Evolutionary conservation across 2,329 filamentous ascomycete species (phyloP).

Genomic region (Colletotrichum kahawae): DNA sequence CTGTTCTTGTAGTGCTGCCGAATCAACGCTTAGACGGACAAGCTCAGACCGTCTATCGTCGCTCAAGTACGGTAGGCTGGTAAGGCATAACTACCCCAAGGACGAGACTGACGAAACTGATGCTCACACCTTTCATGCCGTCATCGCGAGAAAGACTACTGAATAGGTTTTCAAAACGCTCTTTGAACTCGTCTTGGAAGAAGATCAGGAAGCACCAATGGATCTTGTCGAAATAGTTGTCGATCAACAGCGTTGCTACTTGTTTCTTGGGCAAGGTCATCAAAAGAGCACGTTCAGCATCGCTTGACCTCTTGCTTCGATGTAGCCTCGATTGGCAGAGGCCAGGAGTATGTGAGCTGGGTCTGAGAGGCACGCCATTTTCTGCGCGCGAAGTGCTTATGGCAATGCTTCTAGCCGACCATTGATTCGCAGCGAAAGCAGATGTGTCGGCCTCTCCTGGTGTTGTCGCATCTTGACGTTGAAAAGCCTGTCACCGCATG

Average conservation of each 20-base stretch:
- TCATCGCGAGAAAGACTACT: background rate
- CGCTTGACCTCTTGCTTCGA: background rate
- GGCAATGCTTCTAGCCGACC: background rate
- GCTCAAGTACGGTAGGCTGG: background rate
- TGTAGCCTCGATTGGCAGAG: background rate
- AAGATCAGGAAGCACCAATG: conserved; percentile 45
- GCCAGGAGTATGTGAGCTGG: background rate
- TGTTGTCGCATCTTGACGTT: background rate
- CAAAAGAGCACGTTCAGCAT: background rate
- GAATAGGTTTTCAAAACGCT: conserved; percentile 16
- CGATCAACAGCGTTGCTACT: conserved; percentile 24
- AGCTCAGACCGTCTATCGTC: background rate
- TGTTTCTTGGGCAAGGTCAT: background rate
- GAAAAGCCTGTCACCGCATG: background rate
- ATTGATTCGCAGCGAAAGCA: background rate
- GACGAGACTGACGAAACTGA: background rate
- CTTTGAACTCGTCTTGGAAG: conserved; percentile 35
- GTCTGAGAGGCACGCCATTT: background rate
- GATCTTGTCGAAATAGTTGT: conserved; percentile 41
- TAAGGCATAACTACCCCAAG: background rate
- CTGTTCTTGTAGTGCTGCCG: background rate
- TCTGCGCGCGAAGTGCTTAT: background rate
- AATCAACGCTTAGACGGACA: background rate
- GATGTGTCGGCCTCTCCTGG: background rate
- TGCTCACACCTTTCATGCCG: background rate